Base-by-base conservation (phyloP, 257 asterid species). In the Rauvolfia tetraphylla region DNA sequence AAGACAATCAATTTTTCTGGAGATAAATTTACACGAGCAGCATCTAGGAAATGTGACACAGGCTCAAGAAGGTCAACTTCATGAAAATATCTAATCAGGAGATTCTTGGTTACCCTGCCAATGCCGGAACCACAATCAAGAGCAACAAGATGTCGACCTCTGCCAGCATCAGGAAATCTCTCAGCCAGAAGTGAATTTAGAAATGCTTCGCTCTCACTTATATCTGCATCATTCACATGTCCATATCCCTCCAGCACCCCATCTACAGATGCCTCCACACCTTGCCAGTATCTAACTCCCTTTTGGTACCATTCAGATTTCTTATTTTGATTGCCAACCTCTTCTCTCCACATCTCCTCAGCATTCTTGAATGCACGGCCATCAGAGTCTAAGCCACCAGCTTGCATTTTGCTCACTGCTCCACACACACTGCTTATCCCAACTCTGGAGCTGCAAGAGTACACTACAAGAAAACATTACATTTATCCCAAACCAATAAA, bases 51-150 rank as follows among this genome's bases (percentile, higher is more conserved):
- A 91, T 91, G 98, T 49, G 95, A 78, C 33, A 92, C 98, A 39
- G 99, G 98, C 82, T 95, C 99, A 27, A 88, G 96, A 72, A 95
- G 97, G 86, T 93, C 99, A 82, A 93, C 96, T 97, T 93, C 97
- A 72, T 86, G 90, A 80, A 95, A 95, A 84, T 91, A 89, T 82
- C 92, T 83, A 25, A 91, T 87, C 54, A 95, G 97, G 83, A 95
- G 96, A 84, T 93, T 89, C 86, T 88, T 90, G 80, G 96, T 82
- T 71, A 95, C 70, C 81, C 98, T 90, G 62, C 99, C 99, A 74
- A 95, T 90, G 75, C 99, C 99, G 7, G 97, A 91, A 75, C 99
- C 98, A 86, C 98, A 95, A 88, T 95, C 99, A 72, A 95, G 98
- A 76, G 96, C 89, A 71, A 89, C 92, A 65, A 91, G 92, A 78